These are phyloP conservation scores for Petrea volubilis DNA, from an alignment of 257 asterid genomes.

Conservation along the genomic window DNA sequence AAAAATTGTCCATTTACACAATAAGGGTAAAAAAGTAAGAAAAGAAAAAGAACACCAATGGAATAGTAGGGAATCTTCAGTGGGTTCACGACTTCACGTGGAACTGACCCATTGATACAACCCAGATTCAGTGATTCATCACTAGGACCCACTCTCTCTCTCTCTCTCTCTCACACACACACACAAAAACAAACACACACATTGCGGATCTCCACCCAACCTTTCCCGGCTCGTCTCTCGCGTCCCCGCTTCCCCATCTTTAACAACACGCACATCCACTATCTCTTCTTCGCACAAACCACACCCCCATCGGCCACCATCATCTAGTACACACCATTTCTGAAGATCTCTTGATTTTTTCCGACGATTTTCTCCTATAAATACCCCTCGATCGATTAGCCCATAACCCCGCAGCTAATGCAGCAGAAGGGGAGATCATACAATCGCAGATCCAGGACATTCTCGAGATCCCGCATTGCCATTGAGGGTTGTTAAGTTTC, in stretches of 20 bases:
- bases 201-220: background rate
- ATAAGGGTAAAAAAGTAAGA: background rate
- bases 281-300: background rate
- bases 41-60: too few relatives aligned
- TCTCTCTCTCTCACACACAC: background rate
- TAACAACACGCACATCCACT: too few relatives aligned
- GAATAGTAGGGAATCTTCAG: slow-evolving; percentile 13
- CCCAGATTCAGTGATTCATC: background rate
- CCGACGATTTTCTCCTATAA: slow-evolving; percentile 19
- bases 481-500: slow-evolving; percentile 63
- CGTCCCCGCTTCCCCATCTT: background rate
- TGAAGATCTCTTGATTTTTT: background rate
- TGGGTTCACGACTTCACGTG: slow-evolving; percentile 41
- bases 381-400: slow-evolving; percentile 6
- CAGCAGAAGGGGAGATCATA: slow-evolving; percentile 67
- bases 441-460: slow-evolving; percentile 83
- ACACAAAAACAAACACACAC: background rate
- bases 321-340: background rate
- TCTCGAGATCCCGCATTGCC: slow-evolving; percentile 92
- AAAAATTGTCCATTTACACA: too few relatives aligned
- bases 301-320: background rate
- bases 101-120: slow-evolving; percentile 28
- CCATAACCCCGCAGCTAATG: slow-evolving; percentile 45
- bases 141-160: background rate
- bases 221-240: background rate